These are phyloP conservation scores for Chloris gayana DNA, from an alignment of 176 grass and related monocot genomes.

Conservation along the genomic window DNA sequence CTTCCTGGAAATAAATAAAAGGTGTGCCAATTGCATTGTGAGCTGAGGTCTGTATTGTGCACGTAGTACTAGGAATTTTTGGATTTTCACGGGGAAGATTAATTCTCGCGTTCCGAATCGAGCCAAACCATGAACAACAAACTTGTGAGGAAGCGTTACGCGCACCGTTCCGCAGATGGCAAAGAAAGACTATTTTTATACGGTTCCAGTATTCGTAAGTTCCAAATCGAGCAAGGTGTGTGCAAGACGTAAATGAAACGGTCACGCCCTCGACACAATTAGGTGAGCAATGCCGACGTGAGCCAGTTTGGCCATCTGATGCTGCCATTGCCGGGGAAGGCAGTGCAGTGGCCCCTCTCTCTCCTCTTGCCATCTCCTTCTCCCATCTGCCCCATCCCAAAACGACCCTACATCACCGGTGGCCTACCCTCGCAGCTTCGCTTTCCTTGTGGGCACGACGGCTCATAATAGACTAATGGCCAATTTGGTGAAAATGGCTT, in stretches of 20 bases:
- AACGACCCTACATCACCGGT: neutral
- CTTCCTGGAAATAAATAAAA: neutral
- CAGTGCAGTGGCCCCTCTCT: slow-evolving; percentile 2
- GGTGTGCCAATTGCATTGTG: neutral
- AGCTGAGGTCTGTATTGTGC: neutral
- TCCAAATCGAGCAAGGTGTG: neutral
- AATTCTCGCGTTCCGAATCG: neutral
- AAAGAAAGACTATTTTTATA: neutral
- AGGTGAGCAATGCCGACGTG: neutral
- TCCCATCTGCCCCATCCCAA: neutral
- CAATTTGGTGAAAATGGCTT: neutral
- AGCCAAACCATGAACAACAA: neutral
- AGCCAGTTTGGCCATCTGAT: neutral
- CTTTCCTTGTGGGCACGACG: slow-evolving; percentile 47
- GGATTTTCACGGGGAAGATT: neutral
- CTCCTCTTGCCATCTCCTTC: neutral
- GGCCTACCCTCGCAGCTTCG: slow-evolving; percentile 14
- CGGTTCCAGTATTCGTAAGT: neutral
- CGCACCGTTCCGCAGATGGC: neutral
- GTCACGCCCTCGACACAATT: neutral
- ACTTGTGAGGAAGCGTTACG: neutral
- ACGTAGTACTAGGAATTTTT: neutral
- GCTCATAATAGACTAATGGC: neutral
- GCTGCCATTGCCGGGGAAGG: neutral
- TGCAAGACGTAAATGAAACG: neutral